Base-by-base conservation (phyloP, 345 rosid genomes). In the Gossypium stocksii region DNA sequence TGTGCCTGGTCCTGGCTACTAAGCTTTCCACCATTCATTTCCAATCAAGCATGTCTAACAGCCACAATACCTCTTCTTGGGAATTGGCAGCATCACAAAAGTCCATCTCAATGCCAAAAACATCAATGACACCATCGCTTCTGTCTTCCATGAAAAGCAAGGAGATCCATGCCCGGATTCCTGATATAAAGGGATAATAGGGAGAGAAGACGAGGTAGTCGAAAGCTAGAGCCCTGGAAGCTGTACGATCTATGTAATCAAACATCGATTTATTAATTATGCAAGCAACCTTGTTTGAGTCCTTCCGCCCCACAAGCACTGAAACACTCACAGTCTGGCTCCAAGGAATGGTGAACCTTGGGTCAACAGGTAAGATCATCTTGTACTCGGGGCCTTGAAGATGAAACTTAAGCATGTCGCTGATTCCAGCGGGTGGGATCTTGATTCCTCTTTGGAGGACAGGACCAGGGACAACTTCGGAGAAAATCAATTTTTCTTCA, bases 31-130 rank as follows among this genome's bases (percentile, higher is more conserved):
- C 19, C 72, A 25, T 77, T 91, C 85, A 95, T 80, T 93, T 93
- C 99, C 99, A 95, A 81, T 93, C 97, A 80, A 93, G 91, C 89
- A 95, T 86, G 85, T 91, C 92, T 53, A 95, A 71, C 52, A 95
- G 87, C 98, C 98, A 93, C 85, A 95, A 80, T 46, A 95, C 97
- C 86, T 89, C 94, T 9, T 91, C 96, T 83, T 82, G 85, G 44
- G 94, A 84, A 79, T 84, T 86, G 58, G 99, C 97, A 78, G 86
- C 89, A 81, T 90, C 93, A 68, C 88, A 85, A 70, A 93, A 95
- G 84, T 93, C 99, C 83, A 95, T 79, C 70, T 93, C 94, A 20
- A 95, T 88, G 63, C 97, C 99, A 4, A 66, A 66, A 66, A 66
- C 70, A 13, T 66, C 70, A 20, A 90, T 81, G 1, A 74, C 59